These are phyloP conservation scores for Coccomyxa subellipsoidea DNA, from an alignment of 163 green algal genomes.

Conservation along the genomic window DNA sequence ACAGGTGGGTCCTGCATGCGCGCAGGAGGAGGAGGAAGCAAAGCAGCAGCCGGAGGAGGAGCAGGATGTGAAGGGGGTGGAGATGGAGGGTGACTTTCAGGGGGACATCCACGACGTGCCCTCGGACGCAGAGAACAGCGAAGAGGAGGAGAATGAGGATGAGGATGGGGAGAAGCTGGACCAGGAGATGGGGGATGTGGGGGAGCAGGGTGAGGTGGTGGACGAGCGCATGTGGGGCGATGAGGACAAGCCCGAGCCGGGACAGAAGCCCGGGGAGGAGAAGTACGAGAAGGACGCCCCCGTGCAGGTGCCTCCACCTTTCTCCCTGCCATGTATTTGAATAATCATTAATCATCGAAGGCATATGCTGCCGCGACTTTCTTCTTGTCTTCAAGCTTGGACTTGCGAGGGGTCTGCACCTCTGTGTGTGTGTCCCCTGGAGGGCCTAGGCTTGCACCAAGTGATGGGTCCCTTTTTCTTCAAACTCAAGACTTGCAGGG, in stretches of 20 bases:
- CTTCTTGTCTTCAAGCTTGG: too few relatives aligned
- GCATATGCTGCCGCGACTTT: too few relatives aligned
- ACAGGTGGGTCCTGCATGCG: background rate
- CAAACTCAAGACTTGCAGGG: too few relatives aligned
- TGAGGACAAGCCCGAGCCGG: constrained; percentile 68
- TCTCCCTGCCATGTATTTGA: background rate
- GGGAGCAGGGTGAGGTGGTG: constrained; percentile 71
- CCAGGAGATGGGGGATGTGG: constrained; percentile 91
- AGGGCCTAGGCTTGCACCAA: too few relatives aligned
- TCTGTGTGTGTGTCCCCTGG: too few relatives aligned
- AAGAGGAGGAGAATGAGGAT: constrained; percentile 59
- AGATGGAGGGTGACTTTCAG: constrained; percentile 98
- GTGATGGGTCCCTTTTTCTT: too few relatives aligned
- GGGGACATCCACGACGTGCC: constrained; percentile 80
- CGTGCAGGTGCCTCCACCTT: constrained; percentile 15
- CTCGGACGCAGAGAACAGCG: constrained; percentile 29
- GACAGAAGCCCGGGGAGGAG: constrained; percentile 36
- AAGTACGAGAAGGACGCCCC: constrained; percentile 34
- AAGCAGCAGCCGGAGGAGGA: constrained; percentile 40
- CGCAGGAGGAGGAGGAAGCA: constrained; percentile 43
- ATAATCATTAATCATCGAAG: too few relatives aligned
- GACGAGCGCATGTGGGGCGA: constrained; percentile 92
- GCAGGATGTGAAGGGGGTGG: constrained; percentile 66
- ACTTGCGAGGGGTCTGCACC: too few relatives aligned
- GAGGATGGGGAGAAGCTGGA: constrained; percentile 64